phyloP scores from a whole-genome alignment of 371 early-diverging fungal genomes.

The Lichtheimia hyalospora region DNA sequence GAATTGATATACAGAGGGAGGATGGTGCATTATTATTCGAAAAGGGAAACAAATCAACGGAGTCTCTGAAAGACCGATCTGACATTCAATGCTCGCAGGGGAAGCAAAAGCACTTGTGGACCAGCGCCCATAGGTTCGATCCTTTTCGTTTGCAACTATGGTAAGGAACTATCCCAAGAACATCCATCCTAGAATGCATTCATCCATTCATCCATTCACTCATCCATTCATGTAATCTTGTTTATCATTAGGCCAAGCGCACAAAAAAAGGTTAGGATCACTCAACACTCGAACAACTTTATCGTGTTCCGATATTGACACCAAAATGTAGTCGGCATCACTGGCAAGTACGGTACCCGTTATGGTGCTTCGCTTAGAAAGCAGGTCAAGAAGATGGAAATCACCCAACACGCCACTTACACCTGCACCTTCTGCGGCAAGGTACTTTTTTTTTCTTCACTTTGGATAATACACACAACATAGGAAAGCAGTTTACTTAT shows the following conservation, averaged over 20 bases:
- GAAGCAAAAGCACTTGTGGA: too few species aligned
- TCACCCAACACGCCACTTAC: constrained; percentile 99
- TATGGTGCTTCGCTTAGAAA: constrained; percentile 99
- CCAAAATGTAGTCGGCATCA: constrained; percentile 86
- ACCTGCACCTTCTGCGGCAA: constrained; percentile 99
- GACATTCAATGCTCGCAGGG: too few species aligned
- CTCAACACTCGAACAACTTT: too few species aligned
- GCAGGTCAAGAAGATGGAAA: constrained; percentile 99
- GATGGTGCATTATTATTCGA: too few species aligned
- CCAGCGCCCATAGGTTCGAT: neutral
- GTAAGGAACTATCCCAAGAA: neutral
- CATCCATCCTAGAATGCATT: constrained; percentile 5
- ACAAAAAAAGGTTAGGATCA: constrained; percentile 84
- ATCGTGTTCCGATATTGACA: too few species aligned
- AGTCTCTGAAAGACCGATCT: too few species aligned
- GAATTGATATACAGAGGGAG: too few species aligned
- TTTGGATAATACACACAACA: neutral
- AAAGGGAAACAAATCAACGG: too few species aligned
- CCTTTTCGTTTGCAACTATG: constrained; percentile 1
- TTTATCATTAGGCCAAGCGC: constrained; percentile 82
- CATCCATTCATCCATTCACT: constrained; percentile 5
- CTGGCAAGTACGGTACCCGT: constrained; percentile 99
- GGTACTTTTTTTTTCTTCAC: constrained; percentile 28
- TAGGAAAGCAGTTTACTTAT: too few species aligned
- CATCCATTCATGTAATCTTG: neutral